A percentile compares a stretch with the other conserved stretches of the same genome.
These are phyloP conservation scores for Pachysandra terminalis DNA, from an alignment of 164 flowering plant species.

Conservation along the genomic window DNA sequence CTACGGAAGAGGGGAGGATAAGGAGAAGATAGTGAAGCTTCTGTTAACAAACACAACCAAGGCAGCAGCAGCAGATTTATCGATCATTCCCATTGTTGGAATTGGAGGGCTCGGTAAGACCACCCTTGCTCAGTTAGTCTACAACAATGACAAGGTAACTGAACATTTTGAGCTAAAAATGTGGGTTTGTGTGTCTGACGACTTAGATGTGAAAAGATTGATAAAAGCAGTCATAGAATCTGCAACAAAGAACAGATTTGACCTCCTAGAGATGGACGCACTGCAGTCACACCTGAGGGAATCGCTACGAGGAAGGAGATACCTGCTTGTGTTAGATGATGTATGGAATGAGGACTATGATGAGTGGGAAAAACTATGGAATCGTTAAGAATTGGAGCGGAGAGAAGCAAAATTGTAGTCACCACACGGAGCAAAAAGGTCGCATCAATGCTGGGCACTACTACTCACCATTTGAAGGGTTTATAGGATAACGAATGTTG, in stretches of 20 bases:
- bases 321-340: slow-evolving; percentile 17
- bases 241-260: not conserved
- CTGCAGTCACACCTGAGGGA: not conserved
- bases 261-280: not conserved
- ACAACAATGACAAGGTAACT: not conserved
- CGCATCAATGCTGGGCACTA: slow-evolving; percentile 2
- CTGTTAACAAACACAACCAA: not conserved
- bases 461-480: not conserved
- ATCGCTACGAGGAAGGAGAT: slow-evolving; percentile 3
- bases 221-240: slow-evolving; percentile 10
- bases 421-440: slow-evolving; percentile 14
- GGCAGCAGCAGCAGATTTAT: not conserved
- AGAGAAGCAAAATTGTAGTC: slow-evolving; percentile 15
- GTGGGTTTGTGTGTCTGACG: slow-evolving; percentile 14
- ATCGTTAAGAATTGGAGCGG: not conserved
- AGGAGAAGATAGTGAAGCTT: not conserved
- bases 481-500: slow-evolving; percentile 16
- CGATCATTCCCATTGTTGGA: slow-evolving; percentile 21
- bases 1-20: not conserved
- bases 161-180: not conserved
- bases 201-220: slow-evolving; percentile 5
- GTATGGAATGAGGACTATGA: slow-evolving; percentile 11
- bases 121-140: slow-evolving; percentile 7
- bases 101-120: slow-evolving; percentile 23
- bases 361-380: slow-evolving; percentile 9